A percentile compares a stretch with the other conserved stretches of the same genome.
These are phyloP conservation scores for Aspergillus aculeatinus DNA, from an alignment of 2,329 filamentous ascomycete genomes.

Conservation along the genomic window DNA sequence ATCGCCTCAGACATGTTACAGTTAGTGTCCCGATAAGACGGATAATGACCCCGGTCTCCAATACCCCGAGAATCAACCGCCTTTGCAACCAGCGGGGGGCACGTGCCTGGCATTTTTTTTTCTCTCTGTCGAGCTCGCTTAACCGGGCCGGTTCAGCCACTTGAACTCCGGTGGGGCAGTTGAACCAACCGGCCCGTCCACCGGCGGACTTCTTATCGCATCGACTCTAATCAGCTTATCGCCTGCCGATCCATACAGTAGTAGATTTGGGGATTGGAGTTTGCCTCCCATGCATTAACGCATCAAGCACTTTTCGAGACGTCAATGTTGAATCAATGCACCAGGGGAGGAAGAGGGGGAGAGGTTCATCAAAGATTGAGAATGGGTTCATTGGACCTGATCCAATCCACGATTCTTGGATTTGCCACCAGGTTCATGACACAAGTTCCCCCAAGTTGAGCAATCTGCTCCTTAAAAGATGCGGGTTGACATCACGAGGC, in stretches of 20 bases:
- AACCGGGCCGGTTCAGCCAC: neutral
- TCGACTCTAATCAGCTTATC: neutral
- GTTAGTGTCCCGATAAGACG: neutral
- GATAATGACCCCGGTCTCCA: neutral
- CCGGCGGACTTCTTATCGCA: neutral
- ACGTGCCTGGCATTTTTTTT: neutral
- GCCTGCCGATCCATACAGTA: neutral
- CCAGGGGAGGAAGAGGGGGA: neutral
- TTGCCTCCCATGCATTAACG: neutral
- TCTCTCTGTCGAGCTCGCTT: neutral
- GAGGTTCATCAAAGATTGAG: no score
- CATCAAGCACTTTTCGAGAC: neutral
- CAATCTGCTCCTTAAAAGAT: no score
- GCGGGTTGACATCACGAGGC: neutral
- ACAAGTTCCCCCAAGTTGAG: no score
- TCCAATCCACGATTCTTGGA: no score
- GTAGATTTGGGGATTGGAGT: no score
- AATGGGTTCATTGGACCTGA: no score
- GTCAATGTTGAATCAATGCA: neutral
- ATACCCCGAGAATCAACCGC: neutral
- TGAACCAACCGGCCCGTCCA: neutral
- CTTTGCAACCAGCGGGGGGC: neutral
- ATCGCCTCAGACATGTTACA: no score
- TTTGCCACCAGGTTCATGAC: no score
- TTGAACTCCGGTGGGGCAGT: neutral